Percentiles rank a stretch among this genome's conserved stretches.
Conservation (phyloP, 2,329 filamentous ascomycete species). For the Macrophomina pseudophaseolina region DNA sequence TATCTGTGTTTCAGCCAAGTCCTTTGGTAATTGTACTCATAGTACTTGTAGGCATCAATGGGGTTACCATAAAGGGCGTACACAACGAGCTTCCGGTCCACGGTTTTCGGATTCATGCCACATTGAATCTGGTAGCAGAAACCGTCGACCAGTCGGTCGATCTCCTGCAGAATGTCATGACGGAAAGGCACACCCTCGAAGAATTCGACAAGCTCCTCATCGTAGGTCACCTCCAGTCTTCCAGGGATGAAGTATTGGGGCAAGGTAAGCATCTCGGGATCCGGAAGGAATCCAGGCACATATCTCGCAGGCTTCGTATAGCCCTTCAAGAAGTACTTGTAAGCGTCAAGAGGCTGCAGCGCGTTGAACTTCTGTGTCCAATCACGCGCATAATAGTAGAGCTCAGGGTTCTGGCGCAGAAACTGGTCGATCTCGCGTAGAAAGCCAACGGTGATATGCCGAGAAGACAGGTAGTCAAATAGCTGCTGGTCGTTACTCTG, state of each 20-base stretch:
- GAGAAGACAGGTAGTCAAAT: constrained; percentile 30
- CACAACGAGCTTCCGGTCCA: constrained; percentile 33
- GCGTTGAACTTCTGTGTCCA: constrained; percentile 30
- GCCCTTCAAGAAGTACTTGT: constrained; percentile 36
- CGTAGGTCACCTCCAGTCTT: constrained; percentile 28
- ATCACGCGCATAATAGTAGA: constrained; percentile 29
- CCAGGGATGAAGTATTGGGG: constrained; percentile 28
- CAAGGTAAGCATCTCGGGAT: constrained; percentile 28
- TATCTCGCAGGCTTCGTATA: constrained; percentile 38
- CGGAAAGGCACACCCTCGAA: constrained; percentile 35
- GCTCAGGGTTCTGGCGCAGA: constrained; percentile 32
- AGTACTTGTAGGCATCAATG: constrained; percentile 39
- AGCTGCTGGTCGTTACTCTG: constrained; percentile 31
- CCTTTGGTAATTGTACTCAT: constrained; percentile 36
- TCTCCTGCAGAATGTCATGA: constrained; percentile 34
- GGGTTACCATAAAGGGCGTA: constrained; percentile 38
- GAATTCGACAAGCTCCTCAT: constrained; percentile 35
- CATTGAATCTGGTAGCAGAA: constrained; percentile 28
- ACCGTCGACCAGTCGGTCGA: constrained; percentile 32
- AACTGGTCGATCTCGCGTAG: constrained; percentile 37
- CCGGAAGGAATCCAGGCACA: constrained; percentile 31
- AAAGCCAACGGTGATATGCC: constrained; percentile 33
- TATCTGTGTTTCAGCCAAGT: constrained; percentile 35
- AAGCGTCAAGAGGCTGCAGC: constrained; percentile 32
- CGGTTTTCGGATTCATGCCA: constrained; percentile 27